These are phyloP conservation scores for Hyphodiscus hymeniophilus DNA, from an alignment of 495 filamentous ascomycete species.

Conservation along the genomic window DNA sequence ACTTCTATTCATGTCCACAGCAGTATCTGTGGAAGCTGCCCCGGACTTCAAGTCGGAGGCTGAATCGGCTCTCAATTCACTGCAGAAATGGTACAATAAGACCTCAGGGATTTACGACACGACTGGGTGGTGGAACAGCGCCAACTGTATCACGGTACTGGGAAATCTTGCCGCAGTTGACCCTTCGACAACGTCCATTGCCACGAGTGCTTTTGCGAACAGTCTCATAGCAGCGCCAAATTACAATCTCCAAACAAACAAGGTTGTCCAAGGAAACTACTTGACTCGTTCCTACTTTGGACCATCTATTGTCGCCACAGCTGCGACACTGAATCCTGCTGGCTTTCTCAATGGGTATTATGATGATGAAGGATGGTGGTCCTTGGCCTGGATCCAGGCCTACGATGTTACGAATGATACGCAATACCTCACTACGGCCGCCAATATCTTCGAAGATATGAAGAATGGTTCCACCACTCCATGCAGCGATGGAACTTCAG, in stretches of 20 bases:
- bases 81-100: constrained; percentile 58
- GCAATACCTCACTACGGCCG: constrained; percentile 44
- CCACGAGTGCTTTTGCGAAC: constrained; percentile 25
- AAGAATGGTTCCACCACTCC: constrained; percentile 39
- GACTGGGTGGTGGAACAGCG: constrained; percentile 70
- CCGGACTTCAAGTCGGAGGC: constrained; percentile 22
- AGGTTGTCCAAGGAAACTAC: constrained; percentile 15
- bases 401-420: constrained; percentile 51
- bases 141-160: constrained; percentile 56
- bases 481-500: constrained; percentile 49
- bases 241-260: constrained; percentile 20
- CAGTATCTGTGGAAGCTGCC: neutral
- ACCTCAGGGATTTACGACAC: constrained; percentile 57
- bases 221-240: constrained; percentile 27
- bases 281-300: constrained; percentile 4
- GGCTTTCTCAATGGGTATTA: constrained; percentile 57
- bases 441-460: constrained; percentile 55
- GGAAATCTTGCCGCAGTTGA: constrained; percentile 51
- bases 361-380: constrained; percentile 72
- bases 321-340: constrained; percentile 5
- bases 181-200: constrained; percentile 9
- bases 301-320: neutral
- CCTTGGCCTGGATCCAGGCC: constrained; percentile 54
- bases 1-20: no score
- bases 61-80: constrained; percentile 34